These are phyloP conservation scores for Chrysoporthe austroafricana DNA, from an alignment of 2,329 filamentous ascomycete species.

Conservation along the genomic window DNA sequence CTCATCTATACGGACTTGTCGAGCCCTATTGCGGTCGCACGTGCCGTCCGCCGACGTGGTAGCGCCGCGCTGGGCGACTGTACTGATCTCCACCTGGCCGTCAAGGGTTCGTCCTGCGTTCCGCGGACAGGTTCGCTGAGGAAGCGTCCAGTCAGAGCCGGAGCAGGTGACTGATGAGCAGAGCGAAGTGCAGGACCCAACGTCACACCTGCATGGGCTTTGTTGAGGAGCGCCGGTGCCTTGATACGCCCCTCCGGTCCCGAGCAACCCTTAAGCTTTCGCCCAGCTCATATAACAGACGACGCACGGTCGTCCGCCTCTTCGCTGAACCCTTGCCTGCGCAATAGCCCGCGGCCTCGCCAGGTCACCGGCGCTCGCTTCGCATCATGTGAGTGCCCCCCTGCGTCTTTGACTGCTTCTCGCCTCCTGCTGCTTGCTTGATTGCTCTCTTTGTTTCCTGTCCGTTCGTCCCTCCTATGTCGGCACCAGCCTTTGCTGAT, in stretches of 20 bases:
- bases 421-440: neutral
- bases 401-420: neutral
- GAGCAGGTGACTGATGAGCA: neutral
- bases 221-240: conserved; percentile 4
- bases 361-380: conserved; percentile 32
- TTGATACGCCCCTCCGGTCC: conserved; percentile 18
- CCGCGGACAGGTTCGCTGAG: conserved; percentile 1
- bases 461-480: conserved; percentile 4
- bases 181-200: conserved; percentile 11
- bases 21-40: conserved; percentile 1
- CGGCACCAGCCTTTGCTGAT: conserved; percentile 31
- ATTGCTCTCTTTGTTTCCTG: neutral
- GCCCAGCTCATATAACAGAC: conserved; percentile 8
- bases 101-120: neutral
- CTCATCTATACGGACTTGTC: neutral
- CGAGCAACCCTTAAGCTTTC: conserved; percentile 14
- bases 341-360: conserved; percentile 23
- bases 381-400: conserved; percentile 42
- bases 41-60: conserved; percentile 12
- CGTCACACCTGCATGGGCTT: conserved; percentile 24
- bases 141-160: conserved; percentile 3
- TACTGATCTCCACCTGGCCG: conserved; percentile 14
- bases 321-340: conserved; percentile 13
- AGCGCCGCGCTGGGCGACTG: conserved; percentile 9
- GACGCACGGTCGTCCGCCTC: neutral